Base-by-base conservation (phyloP, 2,329 filamentous ascomycete species). In the Penicillium nordicum region DNA sequence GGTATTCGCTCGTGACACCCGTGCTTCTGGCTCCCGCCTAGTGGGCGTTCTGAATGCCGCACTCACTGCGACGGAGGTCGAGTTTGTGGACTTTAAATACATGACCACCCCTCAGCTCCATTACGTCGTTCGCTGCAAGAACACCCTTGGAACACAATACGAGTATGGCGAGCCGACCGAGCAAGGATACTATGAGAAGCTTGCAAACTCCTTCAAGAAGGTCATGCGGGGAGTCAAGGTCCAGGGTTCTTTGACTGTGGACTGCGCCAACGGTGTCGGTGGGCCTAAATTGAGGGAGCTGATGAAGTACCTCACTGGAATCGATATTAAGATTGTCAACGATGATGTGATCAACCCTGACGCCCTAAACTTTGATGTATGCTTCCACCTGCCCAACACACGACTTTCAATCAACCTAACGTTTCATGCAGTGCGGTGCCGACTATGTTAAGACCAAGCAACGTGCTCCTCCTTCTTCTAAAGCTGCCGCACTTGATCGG, bases 381-480 rank as follows among this genome's bases (percentile, higher is more conserved):
- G 83, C 73, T 29, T 30, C 25, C 16, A 43, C 37, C 27, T 37
- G 8, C 14, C 37, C 7, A 45, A 12, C 11, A 32, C 14, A 12
- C 40, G 42, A 21, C 43, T 49, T 37, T 52, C n/a, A 10, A 36
- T 14, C 25, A 54, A 8, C 52, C 52, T 67, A 61, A 72, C 60
- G 57, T 16, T 36, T 48, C 36, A 53, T 60, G 57, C 27, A 95
- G 86, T 96, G 90, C 70, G 94, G 94, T 74, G 94, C 94, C 70
- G 94, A 99, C 76, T 97, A 86, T 67, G 94, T 99, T 76, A 99
- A 99, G 80, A 97, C 94, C 18, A 91, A 91, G 77, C 94, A 99
- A 79, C 86, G 92, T 62, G 89, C 91, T 57, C 94, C 94, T 50
- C 89, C 89, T 41, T 88, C 80, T 30, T 93, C 91, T 52, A 91